Evolutionary conservation across 805 yeast species (phyloP).

Genomic region (Candida orba): DNA sequence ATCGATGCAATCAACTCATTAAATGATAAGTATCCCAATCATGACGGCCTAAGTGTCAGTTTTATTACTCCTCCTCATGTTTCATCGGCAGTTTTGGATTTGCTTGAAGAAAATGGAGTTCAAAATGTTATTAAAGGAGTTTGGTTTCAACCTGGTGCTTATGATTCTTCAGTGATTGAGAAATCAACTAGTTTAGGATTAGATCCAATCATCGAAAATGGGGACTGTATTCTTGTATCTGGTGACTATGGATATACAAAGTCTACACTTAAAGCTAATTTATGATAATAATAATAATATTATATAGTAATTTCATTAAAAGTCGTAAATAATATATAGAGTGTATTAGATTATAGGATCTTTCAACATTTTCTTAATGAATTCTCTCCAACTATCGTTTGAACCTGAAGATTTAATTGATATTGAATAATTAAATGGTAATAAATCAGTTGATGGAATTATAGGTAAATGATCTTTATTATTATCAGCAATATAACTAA

Average conservation of each 20-base stretch:
- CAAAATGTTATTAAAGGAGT: conserved; percentile 39
- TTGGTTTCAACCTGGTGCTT: conserved; percentile 86
- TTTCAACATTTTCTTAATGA: conserved; percentile 36
- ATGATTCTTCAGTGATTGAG: conserved; percentile 42
- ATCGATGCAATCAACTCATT: conserved; percentile 20
- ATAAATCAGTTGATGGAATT: conserved; percentile 53
- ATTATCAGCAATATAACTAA: conserved; percentile 46
- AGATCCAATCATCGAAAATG: conserved; percentile 36
- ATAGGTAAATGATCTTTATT: conserved; percentile 69
- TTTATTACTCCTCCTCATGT: conserved; percentile 72
- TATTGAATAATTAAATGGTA: conserved; percentile 57
- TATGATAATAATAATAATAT: background rate
- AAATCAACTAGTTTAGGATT: conserved; percentile 29
- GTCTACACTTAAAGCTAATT: conserved; percentile 1
- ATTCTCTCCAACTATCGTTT: conserved; percentile 24
- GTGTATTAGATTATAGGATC: conserved; percentile 14
- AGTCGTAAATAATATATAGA: background rate
- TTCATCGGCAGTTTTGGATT: conserved; percentile 38
- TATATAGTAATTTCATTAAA: background rate
- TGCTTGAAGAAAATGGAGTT: conserved; percentile 25
- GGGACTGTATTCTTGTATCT: conserved; percentile 63
- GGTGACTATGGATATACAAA: conserved; percentile 37
- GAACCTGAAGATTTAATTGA: conserved; percentile 21
- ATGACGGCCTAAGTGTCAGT: conserved; percentile 50
- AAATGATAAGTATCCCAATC: conserved; percentile 17